Percentiles rank a stretch among this genome's conserved stretches.
Evolutionary conservation across 768 basidiomycete species (phyloP).

Genomic region (Boletales sp.): DNA sequence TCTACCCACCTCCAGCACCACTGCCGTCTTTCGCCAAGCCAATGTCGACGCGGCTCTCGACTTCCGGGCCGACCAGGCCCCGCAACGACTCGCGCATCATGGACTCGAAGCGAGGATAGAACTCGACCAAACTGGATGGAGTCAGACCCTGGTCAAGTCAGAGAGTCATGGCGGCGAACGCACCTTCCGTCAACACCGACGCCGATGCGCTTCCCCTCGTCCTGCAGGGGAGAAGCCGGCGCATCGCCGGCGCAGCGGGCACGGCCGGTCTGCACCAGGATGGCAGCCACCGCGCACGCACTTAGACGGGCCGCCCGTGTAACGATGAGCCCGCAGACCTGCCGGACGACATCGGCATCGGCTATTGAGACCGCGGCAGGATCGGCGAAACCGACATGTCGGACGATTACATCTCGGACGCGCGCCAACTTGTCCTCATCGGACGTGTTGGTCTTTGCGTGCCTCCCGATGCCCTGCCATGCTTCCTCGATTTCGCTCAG

Average conservation of each 20-base stretch:
- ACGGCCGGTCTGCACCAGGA: slow-evolving; percentile 76
- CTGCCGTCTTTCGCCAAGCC: slow-evolving; percentile 97
- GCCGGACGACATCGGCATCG: slow-evolving; percentile 76
- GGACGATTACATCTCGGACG: slow-evolving; percentile 58
- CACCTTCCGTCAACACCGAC: slow-evolving; percentile 95
- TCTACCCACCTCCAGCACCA: slow-evolving; percentile 82
- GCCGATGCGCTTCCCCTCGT: slow-evolving; percentile 51
- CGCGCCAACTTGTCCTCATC: slow-evolving; percentile 41
- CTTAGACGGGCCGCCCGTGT: slow-evolving; percentile 80
- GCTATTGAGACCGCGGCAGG: slow-evolving; percentile 48
- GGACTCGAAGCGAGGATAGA: slow-evolving; percentile 84
- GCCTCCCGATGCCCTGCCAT: slow-evolving; percentile 50
- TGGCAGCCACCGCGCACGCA: slow-evolving; percentile 82
- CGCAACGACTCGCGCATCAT: slow-evolving; percentile 71
- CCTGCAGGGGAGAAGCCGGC: slow-evolving; percentile 9
- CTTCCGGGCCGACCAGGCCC: slow-evolving; percentile 72
- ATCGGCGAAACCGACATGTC: slow-evolving; percentile 55
- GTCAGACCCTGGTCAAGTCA: not conserved
- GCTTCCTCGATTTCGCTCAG: slow-evolving; percentile 81
- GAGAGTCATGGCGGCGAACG: slow-evolving; percentile 7
- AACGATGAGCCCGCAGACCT: slow-evolving; percentile 76
- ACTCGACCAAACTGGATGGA: slow-evolving; percentile 71
- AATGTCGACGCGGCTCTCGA: slow-evolving; percentile 77
- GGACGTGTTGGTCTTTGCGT: slow-evolving; percentile 20
- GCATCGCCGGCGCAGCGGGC: slow-evolving; percentile 46